Conservation (phyloP, 129 eudicot species). For the Pittosporum tobira region DNA sequence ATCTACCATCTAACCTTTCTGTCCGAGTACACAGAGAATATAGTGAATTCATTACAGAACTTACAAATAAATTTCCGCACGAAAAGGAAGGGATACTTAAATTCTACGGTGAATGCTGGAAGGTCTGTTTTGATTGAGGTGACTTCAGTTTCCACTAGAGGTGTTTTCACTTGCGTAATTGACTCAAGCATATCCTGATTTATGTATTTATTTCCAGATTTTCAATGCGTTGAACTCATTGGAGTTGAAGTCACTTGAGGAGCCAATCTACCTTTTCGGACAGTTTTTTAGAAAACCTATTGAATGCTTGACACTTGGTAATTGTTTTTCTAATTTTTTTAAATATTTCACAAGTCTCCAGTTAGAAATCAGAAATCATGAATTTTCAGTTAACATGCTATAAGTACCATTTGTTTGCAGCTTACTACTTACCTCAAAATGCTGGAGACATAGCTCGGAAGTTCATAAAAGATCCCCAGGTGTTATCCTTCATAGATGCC, state of each 20-base stretch:
- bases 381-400: slow-evolving; percentile 8
- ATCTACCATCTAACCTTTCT: slow-evolving; percentile 74
- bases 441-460: slow-evolving; percentile 91
- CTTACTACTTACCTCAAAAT: slow-evolving; percentile 96
- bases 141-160: slow-evolving; percentile 25
- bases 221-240: slow-evolving; percentile 89
- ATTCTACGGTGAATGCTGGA: slow-evolving; percentile 89
- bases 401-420: slow-evolving; percentile 40
- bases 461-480: slow-evolving; percentile 67
- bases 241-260: slow-evolving; percentile 94
- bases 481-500: slow-evolving; percentile 88
- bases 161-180: slow-evolving; percentile 11
- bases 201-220: slow-evolving; percentile 32
- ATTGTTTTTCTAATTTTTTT: slow-evolving; percentile 7
- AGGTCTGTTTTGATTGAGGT: slow-evolving; percentile 80
- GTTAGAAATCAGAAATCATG: neutral
- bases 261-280: slow-evolving; percentile 89
- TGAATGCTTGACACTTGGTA: slow-evolving; percentile 95
- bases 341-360: neutral
- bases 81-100: slow-evolving; percentile 88
- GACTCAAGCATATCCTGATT: slow-evolving; percentile 12
- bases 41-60: slow-evolving; percentile 61
- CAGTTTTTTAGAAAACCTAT: slow-evolving; percentile 90
- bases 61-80: slow-evolving; percentile 79
- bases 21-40: slow-evolving; percentile 92